These are phyloP conservation scores for Cardiosporidium cionae DNA, from an alignment of 169 alveolate species.

Conservation along the genomic window DNA sequence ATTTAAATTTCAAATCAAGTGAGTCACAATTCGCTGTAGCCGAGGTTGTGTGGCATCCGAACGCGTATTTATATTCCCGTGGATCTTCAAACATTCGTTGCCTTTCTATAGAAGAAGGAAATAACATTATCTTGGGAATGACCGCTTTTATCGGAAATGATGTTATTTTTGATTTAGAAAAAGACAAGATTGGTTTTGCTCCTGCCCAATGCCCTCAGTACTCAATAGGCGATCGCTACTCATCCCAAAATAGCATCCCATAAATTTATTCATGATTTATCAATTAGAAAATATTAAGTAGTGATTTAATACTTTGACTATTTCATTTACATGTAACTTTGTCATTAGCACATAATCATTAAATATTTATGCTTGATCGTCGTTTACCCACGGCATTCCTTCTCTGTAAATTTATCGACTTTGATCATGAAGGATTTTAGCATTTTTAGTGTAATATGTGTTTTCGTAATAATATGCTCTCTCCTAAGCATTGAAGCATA, in stretches of 20 bases:
- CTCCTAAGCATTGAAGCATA: too few species aligned
- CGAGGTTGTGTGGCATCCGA: neutral
- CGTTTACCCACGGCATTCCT: too few species aligned
- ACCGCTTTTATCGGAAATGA: neutral
- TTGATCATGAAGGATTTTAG: too few species aligned
- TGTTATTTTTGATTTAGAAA: neutral
- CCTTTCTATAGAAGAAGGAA: neutral
- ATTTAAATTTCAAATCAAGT: neutral
- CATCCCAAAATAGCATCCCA: neutral
- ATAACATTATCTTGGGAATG: neutral
- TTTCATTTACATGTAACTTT: neutral
- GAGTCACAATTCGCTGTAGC: neutral
- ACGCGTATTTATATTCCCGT: neutral
- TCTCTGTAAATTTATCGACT: too few species aligned
- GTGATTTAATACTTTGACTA: neutral
- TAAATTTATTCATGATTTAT: neutral
- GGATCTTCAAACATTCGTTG: neutral
- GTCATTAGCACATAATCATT: neutral
- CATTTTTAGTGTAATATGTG: too few species aligned
- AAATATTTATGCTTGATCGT: too few species aligned
- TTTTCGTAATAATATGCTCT: too few species aligned
- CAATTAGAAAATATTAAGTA: neutral
- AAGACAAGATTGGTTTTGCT: neutral
- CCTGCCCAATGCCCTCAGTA: neutral
- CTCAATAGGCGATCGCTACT: constrained; percentile 14